Base-by-base conservation (phyloP, 2,329 filamentous ascomycete genomes). In the Macroventuria anomochaeta region DNA sequence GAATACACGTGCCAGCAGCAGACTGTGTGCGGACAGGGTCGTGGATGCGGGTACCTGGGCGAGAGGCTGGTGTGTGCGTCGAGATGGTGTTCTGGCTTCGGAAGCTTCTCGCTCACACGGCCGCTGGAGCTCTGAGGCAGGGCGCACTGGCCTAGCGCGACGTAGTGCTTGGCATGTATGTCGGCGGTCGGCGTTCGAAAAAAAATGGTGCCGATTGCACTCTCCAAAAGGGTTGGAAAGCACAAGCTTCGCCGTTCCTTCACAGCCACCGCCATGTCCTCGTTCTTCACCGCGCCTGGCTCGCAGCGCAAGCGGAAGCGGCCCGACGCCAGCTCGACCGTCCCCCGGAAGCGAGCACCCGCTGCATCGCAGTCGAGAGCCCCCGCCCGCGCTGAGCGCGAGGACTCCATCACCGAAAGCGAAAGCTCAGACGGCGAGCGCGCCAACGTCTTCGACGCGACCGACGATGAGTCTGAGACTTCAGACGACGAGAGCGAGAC, bases 261-360 rank as follows among this genome's bases (percentile, higher is more conserved):
- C 41, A 40, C 29, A 53, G 46, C 39, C 25, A 21, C 48, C 58
- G 52, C 62, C 43, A 75, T 74, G 72, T 96, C 93, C 69, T 96
- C 93, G 32, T 99, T 97, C 78, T 99, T 99, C 78, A 96, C 93
- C 44, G 81, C 88, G 32, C 92, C 95, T 5, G 89, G 89, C 33
- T 88, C 89, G 43, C 89, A 93, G 71, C 91, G 90, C 79, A 97
- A 97, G 83, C 84, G 95, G 67, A 97, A 97, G 82, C 84, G 93
- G 53, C 52, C 72, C 31, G 69, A 77, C 42, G 57, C 61, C 57
- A 69, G 80, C 6, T 81, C 82, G 21, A 81, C 85, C 43, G 75
- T 75, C 5, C 82, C 85, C 2, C 86, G 86, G 74, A 88, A 87
- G 70, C 80, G 84, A 72, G 81, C 81, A 61, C 77, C 79, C 46